Evolutionary conservation across 345 rosid genomes (phyloP).

Genomic region (Pistacia integerrima): DNA sequence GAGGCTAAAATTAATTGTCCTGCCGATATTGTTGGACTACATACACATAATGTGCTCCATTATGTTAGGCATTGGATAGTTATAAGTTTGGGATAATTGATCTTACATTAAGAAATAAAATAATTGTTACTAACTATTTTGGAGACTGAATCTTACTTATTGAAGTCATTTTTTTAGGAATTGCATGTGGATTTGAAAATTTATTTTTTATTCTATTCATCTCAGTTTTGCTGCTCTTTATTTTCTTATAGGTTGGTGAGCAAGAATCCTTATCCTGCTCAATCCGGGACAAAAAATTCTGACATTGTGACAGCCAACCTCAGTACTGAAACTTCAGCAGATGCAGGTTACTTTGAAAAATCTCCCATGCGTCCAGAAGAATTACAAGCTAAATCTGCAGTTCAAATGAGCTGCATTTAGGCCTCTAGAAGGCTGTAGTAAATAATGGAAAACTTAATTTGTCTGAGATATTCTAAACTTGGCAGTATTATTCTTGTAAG

Average conservation of each 20-base stretch:
- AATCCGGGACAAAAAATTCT: slow-evolving; percentile 32
- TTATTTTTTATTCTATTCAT: background rate
- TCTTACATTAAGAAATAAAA: too few species aligned
- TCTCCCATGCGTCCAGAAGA: slow-evolving; percentile 31
- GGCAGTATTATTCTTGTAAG: background rate
- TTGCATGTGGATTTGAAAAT: background rate
- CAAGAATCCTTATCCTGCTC: slow-evolving; percentile 69
- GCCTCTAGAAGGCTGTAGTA: slow-evolving; percentile 6
- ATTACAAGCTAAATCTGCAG: slow-evolving; percentile 27
- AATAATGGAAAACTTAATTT: background rate
- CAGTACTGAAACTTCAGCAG: slow-evolving; percentile 31
- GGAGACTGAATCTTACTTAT: too few species aligned
- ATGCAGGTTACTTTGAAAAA: slow-evolving; percentile 36
- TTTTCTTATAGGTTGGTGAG: slow-evolving; percentile 60
- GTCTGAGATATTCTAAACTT: background rate
- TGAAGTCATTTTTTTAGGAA: too few species aligned
- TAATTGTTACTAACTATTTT: too few species aligned
- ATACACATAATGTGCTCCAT: background rate
- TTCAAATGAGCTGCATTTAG: slow-evolving; percentile 31
- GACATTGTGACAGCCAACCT: slow-evolving; percentile 37
- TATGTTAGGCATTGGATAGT: background rate
- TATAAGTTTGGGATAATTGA: too few species aligned
- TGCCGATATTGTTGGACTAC: background rate
- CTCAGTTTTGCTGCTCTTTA: slow-evolving; percentile 1
- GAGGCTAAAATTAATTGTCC: background rate